Conservation (phyloP, 768 basidiomycete species). For the Coprinopsis cinerea region DNA sequence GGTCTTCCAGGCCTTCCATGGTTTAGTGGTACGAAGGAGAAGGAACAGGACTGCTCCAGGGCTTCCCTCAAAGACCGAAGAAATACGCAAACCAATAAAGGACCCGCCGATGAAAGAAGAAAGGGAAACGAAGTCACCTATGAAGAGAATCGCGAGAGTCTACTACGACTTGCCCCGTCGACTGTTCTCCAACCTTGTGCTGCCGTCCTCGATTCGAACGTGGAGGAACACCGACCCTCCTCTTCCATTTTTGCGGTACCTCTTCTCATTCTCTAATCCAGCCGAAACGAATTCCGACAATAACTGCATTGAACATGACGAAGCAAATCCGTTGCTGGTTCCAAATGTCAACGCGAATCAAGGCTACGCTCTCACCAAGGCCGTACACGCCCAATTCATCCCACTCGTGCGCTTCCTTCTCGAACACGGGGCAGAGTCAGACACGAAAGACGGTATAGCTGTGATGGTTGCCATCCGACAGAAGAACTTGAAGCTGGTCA, state of each 20-base stretch:
- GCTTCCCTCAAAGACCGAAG: conserved; percentile 3
- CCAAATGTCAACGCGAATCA: conserved; percentile 61
- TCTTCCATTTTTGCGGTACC: conserved; percentile 56
- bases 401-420: conserved; percentile 71
- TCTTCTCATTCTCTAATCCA: conserved; percentile 30
- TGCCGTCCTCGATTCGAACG: conserved; percentile 17
- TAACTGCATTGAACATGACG: no score
- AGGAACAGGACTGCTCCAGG: no score
- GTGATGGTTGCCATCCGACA: conserved; percentile 71
- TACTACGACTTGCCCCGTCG: conserved; percentile 55
- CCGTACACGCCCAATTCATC: conserved; percentile 58
- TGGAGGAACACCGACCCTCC: conserved; percentile 52
- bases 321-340: no score
- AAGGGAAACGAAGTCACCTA: conserved; percentile 1
- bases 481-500: conserved; percentile 62
- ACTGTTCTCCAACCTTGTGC: conserved; percentile 52
- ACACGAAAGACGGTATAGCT: conserved; percentile 53
- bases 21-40: conserved; percentile 17
- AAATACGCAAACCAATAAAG: neutral
- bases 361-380: conserved; percentile 79
- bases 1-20: conserved; percentile 40
- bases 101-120: neutral
- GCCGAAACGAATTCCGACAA: conserved; percentile 24
- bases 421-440: conserved; percentile 64
- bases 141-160: neutral